phyloP scores from a whole-genome alignment of 495 filamentous ascomycete species.

The Penicillium crystallinum region DNA sequence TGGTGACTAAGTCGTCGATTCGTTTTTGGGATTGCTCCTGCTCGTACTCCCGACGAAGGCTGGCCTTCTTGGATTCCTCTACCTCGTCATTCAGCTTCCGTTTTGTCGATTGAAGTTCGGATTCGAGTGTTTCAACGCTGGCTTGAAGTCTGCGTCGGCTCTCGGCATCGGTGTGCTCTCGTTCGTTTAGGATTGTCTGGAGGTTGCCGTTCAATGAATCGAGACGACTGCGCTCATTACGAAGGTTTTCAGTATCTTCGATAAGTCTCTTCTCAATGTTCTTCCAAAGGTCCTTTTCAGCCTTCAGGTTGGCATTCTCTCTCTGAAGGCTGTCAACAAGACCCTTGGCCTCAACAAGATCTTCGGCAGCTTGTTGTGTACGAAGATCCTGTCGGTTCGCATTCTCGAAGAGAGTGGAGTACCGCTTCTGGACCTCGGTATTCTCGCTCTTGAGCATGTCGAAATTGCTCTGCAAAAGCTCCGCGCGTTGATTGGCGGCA shows the following conservation, averaged over 20 bases:
- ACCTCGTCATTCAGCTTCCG: slow-evolving; percentile 77
- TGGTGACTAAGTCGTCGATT: slow-evolving; percentile 84
- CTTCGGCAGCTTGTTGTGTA: slow-evolving; percentile 88
- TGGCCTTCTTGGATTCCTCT: slow-evolving; percentile 73
- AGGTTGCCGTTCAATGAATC: slow-evolving; percentile 73
- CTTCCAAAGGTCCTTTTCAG: slow-evolving; percentile 87
- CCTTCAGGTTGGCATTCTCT: slow-evolving; percentile 87
- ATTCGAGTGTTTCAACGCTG: slow-evolving; percentile 69
- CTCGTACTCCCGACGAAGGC: slow-evolving; percentile 82
- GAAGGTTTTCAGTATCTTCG: slow-evolving; percentile 78
- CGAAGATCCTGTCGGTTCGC: slow-evolving; percentile 84
- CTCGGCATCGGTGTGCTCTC: slow-evolving; percentile 79
- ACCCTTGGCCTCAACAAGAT: slow-evolving; percentile 79
- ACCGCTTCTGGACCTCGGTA: slow-evolving; percentile 73
- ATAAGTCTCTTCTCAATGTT: slow-evolving; percentile 80
- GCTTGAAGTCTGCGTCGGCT: slow-evolving; percentile 68
- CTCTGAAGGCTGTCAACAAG: slow-evolving; percentile 80
- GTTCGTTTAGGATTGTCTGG: slow-evolving; percentile 84
- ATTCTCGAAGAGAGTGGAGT: slow-evolving; percentile 66
- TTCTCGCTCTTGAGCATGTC: slow-evolving; percentile 78
- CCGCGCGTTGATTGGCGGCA: slow-evolving; percentile 73
- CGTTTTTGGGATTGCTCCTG: slow-evolving; percentile 76
- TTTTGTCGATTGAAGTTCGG: slow-evolving; percentile 71
- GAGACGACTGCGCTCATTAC: slow-evolving; percentile 75
- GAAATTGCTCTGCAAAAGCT: slow-evolving; percentile 88